Evolutionary conservation across 345 rosid genomes (phyloP).

Genomic region (Acer yangbiense): DNA sequence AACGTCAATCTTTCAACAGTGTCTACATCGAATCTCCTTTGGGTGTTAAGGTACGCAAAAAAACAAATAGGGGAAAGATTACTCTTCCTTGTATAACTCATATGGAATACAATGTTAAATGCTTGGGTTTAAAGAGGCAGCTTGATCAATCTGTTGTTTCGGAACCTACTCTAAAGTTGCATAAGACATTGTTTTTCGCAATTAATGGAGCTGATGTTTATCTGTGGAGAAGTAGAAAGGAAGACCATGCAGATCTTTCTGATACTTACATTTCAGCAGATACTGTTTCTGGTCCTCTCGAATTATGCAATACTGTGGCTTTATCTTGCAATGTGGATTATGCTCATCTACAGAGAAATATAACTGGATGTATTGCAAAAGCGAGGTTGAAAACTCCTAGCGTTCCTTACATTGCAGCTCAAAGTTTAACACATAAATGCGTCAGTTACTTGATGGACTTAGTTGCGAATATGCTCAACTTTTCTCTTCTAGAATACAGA

Average conservation of each 20-base stretch:
- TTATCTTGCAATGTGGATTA: neutral
- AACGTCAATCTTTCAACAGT: neutral
- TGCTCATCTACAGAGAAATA: constrained; percentile 7
- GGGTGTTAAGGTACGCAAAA: neutral
- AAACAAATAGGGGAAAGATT: neutral
- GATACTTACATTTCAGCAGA: neutral
- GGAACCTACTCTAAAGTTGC: constrained; percentile 8
- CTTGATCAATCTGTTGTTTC: constrained; percentile 10
- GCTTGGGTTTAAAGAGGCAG: constrained; percentile 10
- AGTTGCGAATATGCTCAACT: neutral
- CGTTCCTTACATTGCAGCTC: neutral
- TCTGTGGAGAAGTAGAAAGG: neutral
- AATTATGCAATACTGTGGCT: neutral
- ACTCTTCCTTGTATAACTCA: neutral
- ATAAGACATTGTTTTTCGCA: constrained; percentile 3
- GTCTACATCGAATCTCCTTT: neutral
- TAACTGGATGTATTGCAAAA: neutral
- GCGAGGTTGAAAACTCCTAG: neutral
- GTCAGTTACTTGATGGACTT: constrained; percentile 1
- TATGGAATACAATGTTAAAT: constrained; percentile 1
- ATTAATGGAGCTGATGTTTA: constrained; percentile 1
- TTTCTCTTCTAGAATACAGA: neutral
- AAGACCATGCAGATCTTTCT: neutral
- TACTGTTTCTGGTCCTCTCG: neutral
- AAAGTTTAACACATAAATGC: neutral